Evolutionary conservation across 2,329 filamentous ascomycete species (phyloP).

Genomic region (Botrytis fabae): DNA sequence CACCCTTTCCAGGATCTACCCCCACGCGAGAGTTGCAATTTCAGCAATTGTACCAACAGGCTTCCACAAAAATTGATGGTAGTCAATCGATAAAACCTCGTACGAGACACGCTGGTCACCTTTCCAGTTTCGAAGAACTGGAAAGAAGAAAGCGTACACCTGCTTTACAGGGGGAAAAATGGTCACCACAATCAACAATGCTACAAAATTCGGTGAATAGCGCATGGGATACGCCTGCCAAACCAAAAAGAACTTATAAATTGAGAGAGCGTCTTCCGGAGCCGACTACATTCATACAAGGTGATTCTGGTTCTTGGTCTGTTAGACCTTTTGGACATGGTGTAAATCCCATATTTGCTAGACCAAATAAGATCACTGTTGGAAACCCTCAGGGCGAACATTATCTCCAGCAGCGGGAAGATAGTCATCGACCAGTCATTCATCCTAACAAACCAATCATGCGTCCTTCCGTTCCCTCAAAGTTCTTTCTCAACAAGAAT

Average conservation of each 20-base stretch:
- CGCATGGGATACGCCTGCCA: conserved; percentile 33
- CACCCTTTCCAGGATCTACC: neutral
- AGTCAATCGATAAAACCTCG: neutral
- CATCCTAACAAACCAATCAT: conserved; percentile 29
- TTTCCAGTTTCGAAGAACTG: conserved; percentile 23
- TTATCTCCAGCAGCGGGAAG: conserved; percentile 33
- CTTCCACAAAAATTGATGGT: neutral
- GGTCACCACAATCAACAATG: conserved; percentile 28
- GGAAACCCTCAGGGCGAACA: conserved; percentile 28
- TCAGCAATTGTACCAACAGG: neutral
- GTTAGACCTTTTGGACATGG: conserved; percentile 39
- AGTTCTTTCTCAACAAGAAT: conserved; percentile 21
- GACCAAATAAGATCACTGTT: conserved; percentile 33
- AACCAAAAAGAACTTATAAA: conserved; percentile 17
- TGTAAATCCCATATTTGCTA: conserved; percentile 36
- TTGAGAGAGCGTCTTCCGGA: conserved; percentile 33
- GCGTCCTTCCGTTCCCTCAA: conserved; percentile 30
- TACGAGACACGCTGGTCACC: neutral
- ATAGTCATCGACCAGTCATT: conserved; percentile 35
- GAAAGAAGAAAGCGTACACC: conserved; percentile 17
- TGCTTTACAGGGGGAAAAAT: conserved; percentile 21
- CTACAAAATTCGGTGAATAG: conserved; percentile 35
- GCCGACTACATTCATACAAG: conserved; percentile 39
- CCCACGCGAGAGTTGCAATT: neutral
- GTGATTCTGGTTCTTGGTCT: conserved; percentile 36